These are phyloP conservation scores for Melanogaster broomeanus DNA, from an alignment of 768 basidiomycete genomes.

Conservation along the genomic window DNA sequence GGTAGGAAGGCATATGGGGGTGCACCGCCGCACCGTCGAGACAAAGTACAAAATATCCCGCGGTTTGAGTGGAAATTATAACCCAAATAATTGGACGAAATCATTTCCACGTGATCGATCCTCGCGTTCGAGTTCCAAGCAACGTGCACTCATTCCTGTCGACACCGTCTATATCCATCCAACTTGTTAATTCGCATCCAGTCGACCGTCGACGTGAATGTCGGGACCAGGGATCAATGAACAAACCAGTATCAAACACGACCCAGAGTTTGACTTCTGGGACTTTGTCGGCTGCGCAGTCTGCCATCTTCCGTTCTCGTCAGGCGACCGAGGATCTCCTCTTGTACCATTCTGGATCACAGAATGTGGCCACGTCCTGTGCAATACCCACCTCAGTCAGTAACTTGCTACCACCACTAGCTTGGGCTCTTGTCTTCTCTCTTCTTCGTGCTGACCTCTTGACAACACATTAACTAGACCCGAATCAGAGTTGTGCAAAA, in stretches of 20 bases:
- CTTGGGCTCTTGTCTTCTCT: constrained; percentile 12
- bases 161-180: neutral
- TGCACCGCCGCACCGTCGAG: no score
- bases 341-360: constrained; percentile 85
- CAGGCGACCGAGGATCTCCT: constrained; percentile 49
- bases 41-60: no score
- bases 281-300: constrained; percentile 72
- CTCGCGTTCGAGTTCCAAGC: constrained; percentile 15
- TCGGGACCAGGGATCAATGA: constrained; percentile 11
- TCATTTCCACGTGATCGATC: constrained; percentile 17
- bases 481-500: constrained; percentile 72
- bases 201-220: constrained; percentile 4
- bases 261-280: constrained; percentile 66
- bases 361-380: constrained; percentile 84
- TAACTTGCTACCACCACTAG: neutral
- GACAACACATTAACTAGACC: constrained; percentile 42
- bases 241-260: neutral
- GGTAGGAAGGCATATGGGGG: no score
- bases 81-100: no score
- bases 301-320: constrained; percentile 68
- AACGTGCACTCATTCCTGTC: no score
- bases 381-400: constrained; percentile 84
- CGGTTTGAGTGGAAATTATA: no score
- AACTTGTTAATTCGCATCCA: neutral
- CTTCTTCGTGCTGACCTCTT: neutral